A percentile compares a stretch with the other conserved stretches of the same genome.
phyloP scores from a whole-genome alignment of 768 basidiomycete species.

The Amanita pseudoporphyria region DNA sequence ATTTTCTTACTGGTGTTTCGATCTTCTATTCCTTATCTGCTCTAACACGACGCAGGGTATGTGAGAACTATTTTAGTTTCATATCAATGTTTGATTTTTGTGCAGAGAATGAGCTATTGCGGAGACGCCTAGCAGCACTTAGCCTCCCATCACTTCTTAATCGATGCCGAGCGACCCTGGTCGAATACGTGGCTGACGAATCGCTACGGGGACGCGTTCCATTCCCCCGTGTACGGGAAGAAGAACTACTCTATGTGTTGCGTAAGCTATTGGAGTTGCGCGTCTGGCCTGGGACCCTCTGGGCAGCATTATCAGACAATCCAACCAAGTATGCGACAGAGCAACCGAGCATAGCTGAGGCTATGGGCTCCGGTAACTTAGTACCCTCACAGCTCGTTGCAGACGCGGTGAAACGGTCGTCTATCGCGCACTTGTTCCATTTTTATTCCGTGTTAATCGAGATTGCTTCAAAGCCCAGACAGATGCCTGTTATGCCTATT shows the following conservation, averaged over 20 bases:
- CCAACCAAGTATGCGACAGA: slow-evolving; percentile 44
- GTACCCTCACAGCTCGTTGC: slow-evolving; percentile 49
- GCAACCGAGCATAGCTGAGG: slow-evolving; percentile 44
- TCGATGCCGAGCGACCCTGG: slow-evolving; percentile 62
- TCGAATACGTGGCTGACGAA: slow-evolving; percentile 77
- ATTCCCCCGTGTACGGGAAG: slow-evolving; percentile 80
- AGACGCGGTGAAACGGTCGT: slow-evolving; percentile 66
- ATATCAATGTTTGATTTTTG: not conserved
- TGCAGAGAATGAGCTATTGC: slow-evolving; percentile 49
- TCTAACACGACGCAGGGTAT: slow-evolving; percentile 54
- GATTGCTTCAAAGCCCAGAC: slow-evolving; percentile 63
- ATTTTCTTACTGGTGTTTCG: slow-evolving; percentile 91
- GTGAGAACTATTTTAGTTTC: slow-evolving; percentile 7
- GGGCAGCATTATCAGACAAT: slow-evolving; percentile 63
- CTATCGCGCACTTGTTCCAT: slow-evolving; percentile 80
- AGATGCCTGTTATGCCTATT: slow-evolving; percentile 48
- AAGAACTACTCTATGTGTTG: slow-evolving; percentile 81
- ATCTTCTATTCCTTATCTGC: slow-evolving; percentile 75
- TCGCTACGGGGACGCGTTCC: slow-evolving; percentile 79
- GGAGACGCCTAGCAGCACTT: slow-evolving; percentile 64
- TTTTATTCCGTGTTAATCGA: slow-evolving; percentile 75
- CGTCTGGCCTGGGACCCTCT: slow-evolving; percentile 70
- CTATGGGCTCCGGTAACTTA: slow-evolving; percentile 19
- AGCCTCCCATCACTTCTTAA: slow-evolving; percentile 63
- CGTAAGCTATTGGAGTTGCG: slow-evolving; percentile 62